Percentiles rank a stretch among this genome's conserved stretches.
Evolutionary conservation across 345 rosid genomes (phyloP).

Genomic region (Eucalyptus caleyi): DNA sequence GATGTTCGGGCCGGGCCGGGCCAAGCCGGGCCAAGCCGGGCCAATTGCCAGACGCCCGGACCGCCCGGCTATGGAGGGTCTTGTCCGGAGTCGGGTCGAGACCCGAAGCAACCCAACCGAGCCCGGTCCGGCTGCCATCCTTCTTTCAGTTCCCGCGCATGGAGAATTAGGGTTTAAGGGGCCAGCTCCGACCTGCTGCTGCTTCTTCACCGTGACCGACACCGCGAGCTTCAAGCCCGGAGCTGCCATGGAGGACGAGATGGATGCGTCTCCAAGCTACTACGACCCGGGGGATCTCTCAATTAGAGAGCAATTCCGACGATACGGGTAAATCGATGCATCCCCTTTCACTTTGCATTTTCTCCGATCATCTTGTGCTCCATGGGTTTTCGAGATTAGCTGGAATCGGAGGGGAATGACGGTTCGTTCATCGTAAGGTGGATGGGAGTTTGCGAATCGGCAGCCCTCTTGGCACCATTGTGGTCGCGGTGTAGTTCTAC

Average conservation of each 20-base stretch:
- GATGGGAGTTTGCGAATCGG: not conserved
- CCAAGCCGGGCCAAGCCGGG: not conserved
- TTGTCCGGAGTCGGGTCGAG: not conserved
- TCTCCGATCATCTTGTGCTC: not conserved
- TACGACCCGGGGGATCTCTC: slow-evolving; percentile 66
- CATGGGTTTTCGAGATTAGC: not conserved
- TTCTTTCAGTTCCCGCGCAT: not conserved
- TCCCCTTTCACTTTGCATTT: not conserved
- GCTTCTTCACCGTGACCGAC: not conserved
- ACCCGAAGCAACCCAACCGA: not conserved
- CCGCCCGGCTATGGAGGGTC: not conserved
- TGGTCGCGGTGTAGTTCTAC: not conserved
- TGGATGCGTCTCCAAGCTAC: slow-evolving; percentile 65
- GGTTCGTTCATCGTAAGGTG: not conserved
- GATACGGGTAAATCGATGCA: slow-evolving; percentile 52
- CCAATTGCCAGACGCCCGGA: not conserved
- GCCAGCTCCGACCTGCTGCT: not conserved
- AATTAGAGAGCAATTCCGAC: slow-evolving; percentile 70
- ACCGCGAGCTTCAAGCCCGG: not conserved
- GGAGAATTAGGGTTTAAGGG: not conserved
- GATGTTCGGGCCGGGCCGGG: not conserved
- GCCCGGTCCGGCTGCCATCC: not conserved
- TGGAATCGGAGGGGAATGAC: not conserved
- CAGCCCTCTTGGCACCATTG: not conserved
- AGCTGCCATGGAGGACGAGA: slow-evolving; percentile 47